Base-by-base conservation (phyloP, 768 basidiomycete genomes). In the Coprinopsis marcescibilis region DNA sequence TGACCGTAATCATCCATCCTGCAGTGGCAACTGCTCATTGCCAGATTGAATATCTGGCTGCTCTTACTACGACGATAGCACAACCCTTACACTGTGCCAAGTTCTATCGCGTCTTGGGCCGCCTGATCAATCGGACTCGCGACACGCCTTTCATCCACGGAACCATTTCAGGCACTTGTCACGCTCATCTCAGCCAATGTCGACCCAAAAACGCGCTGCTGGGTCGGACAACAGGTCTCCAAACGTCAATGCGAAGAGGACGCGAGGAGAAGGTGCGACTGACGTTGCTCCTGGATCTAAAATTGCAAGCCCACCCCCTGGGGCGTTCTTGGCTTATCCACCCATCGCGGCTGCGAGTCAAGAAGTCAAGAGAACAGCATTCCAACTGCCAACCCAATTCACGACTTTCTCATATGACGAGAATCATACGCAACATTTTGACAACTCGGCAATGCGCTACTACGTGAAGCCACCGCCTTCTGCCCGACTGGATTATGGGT, bases 331-430 rank as follows among this genome's bases (percentile, higher is more conserved):
- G 24, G 34, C 51, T 24, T 61, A 59, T 44, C 60, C 61, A 15
- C 25, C 49, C 23, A 47, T 50, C 8, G 55, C 58, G 7, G 47
- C 11, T 47, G 45, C 15, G 3, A 38, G 30, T 10, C 25, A 36
- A 21, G 26, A 44, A 46, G 19, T 47, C 49, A 52, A 52, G 40
- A 56, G 53, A 37, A 63, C 67, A 17, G 71, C 78, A 1, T 85
- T 89, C 52, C 88, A 89, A 56, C 78, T 83, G 49, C 88, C 88
- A 2, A 75, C 69, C 2, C 80, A 76, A 21, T 61, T 90, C 6
- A 67, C 81, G 19, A 77, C 86, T 0, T 90, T 89, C 62, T 89
- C 87, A 6, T 87, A 87, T 56, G 75, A 74, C 13, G 65, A 78
- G 12, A 62, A 57, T 6, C 78, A 76, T 42, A 65, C 63, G 12